These are phyloP conservation scores for Anethum foeniculum DNA, from an alignment of 140 eudicot species.

Conservation along the genomic window DNA sequence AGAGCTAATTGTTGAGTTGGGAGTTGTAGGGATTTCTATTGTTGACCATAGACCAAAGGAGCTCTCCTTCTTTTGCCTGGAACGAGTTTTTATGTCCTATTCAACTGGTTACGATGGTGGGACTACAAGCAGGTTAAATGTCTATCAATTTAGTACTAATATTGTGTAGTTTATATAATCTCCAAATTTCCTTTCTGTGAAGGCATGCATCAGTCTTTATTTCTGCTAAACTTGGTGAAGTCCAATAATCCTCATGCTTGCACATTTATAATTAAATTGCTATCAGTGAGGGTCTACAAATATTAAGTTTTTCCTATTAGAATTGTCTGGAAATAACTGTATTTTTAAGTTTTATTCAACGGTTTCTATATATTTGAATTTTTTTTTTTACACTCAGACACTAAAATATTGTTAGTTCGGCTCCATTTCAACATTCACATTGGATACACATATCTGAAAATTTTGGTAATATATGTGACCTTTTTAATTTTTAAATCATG, in stretches of 20 bases:
- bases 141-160: not conserved
- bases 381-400: not conserved
- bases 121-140: slow-evolving; percentile 71
- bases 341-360: not conserved
- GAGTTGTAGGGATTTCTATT: slow-evolving; percentile 81
- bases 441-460: not conserved
- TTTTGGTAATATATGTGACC: not conserved
- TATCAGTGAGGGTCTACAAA: not conserved
- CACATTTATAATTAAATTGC: not conserved
- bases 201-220: not conserved
- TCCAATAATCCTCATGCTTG: not conserved
- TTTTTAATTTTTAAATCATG: not conserved
- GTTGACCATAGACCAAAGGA: slow-evolving; percentile 96
- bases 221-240: not conserved
- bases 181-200: not conserved
- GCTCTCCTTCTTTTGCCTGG: slow-evolving; percentile 74
- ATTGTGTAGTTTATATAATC: not conserved
- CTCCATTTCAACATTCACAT: not conserved
- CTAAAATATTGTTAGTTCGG: not conserved
- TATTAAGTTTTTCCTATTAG: not conserved
- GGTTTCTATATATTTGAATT: not conserved
- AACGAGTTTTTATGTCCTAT: slow-evolving; percentile 69
- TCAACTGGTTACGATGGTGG: slow-evolving; percentile 92
- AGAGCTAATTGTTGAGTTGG: slow-evolving; percentile 75
- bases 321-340: not conserved